Conservation (phyloP, 352 stramenopile species). For the Poterioochromonas sp. region DNA sequence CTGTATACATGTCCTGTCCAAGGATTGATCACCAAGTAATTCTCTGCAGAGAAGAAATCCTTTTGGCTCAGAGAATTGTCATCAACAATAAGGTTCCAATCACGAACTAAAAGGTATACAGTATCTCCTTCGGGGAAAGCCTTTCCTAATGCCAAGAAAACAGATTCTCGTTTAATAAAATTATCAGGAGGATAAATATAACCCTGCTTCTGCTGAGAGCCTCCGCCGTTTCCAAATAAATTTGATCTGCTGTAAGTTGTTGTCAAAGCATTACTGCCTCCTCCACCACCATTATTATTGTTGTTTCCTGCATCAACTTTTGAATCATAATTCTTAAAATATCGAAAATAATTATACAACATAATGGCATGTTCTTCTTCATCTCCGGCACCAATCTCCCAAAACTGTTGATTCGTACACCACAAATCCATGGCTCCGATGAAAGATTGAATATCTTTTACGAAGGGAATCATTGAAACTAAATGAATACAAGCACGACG, state of each 20-base stretch:
- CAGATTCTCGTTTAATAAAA: constrained; percentile 10
- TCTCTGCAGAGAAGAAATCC: constrained; percentile 30
- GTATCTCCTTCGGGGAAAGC: constrained; percentile 60
- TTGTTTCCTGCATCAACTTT: not conserved
- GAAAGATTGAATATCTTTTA: constrained; percentile 67
- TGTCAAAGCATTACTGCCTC: not conserved
- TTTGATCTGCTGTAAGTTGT: not conserved
- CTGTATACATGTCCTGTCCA: constrained; percentile 59
- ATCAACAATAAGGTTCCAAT: constrained; percentile 23
- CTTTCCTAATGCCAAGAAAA: constrained; percentile 61
- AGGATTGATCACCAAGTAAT: constrained; percentile 62
- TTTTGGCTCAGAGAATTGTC: not conserved
- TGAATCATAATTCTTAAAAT: too few species aligned
- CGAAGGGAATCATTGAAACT: constrained; percentile 67
- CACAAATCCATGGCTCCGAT: constrained; percentile 62
- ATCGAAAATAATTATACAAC: constrained; percentile 66
- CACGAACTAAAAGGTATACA: constrained; percentile 59
- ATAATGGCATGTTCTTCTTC: constrained; percentile 71
- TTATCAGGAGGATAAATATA: not conserved
- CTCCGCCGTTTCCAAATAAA: not conserved
- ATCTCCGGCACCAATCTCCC: constrained; percentile 64
- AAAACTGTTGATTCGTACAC: constrained; percentile 64
- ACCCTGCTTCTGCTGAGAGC: not conserved
- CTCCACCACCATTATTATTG: not conserved
- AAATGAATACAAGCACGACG: constrained; percentile 46